phyloP scores from a whole-genome alignment of 495 filamentous ascomycete species.

The Xylaria scruposa region DNA sequence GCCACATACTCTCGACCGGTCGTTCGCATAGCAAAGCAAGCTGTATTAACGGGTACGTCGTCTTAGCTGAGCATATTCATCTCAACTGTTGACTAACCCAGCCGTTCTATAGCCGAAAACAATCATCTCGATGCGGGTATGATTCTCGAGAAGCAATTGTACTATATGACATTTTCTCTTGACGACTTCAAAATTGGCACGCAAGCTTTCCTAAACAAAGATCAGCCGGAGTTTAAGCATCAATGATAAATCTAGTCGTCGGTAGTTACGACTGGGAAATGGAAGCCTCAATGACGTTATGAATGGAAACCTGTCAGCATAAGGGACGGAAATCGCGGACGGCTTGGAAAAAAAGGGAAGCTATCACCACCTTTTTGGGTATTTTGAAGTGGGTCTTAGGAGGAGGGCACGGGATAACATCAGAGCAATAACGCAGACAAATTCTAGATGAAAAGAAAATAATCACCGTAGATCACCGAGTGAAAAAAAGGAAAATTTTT shows the following conservation, averaged over 20 bases:
- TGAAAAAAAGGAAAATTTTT: not conserved
- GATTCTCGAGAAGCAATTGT: constrained; percentile 37
- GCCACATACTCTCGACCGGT: constrained; percentile 34
- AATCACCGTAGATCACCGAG: not conserved
- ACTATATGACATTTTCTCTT: constrained; percentile 34
- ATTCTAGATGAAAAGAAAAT: not conserved
- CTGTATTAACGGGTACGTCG: constrained; percentile 35
- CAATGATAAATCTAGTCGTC: constrained; percentile 12
- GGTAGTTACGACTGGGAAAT: not conserved
- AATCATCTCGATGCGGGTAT: constrained; percentile 33
- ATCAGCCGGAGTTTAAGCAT: constrained; percentile 34
- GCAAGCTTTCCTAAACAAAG: constrained; percentile 30
- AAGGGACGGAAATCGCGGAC: not conserved
- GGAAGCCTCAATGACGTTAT: not conserved
- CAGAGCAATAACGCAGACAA: not conserved
- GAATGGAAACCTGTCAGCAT: not conserved
- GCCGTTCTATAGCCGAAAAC: constrained; percentile 30
- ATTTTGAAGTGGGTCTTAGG: not conserved
- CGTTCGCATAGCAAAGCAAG: constrained; percentile 35
- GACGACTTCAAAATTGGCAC: constrained; percentile 30
- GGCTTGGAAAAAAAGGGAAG: not conserved
- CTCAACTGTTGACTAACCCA: constrained; percentile 14
- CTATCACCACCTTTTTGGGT: too few relatives aligned
- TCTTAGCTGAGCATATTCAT: constrained; percentile 2
- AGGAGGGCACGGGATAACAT: too few relatives aligned